Percentiles rank a stretch among this genome's conserved stretches.
Evolutionary conservation across 75 land plant genomes (phyloP).

Genomic region (Cryptomeria japonica): DNA sequence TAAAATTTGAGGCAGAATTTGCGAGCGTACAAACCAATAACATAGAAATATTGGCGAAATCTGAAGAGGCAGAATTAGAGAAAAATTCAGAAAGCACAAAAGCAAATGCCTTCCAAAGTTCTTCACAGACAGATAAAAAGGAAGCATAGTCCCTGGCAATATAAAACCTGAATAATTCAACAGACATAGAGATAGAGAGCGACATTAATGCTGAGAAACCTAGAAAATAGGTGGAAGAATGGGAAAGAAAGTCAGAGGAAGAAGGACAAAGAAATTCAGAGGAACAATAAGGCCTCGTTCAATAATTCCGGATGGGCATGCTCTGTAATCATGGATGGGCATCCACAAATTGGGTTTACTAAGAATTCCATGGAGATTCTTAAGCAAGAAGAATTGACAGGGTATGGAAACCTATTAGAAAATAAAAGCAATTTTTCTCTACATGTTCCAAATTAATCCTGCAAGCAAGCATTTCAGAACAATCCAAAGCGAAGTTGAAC

Average conservation of each 20-base stretch:
- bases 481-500: no score
- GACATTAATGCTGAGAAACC: neutral
- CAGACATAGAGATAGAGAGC: neutral
- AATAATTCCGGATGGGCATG: constrained; percentile 57
- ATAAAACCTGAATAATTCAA: neutral
- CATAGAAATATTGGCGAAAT: neutral
- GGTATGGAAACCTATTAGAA: no score
- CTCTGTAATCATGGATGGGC: no score
- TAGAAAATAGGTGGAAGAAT: neutral
- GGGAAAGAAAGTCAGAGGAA: constrained; percentile 23
- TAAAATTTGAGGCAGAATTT: neutral
- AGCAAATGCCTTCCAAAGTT: neutral
- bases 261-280: no score
- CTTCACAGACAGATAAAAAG: neutral
- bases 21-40: neutral
- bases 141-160: neutral
- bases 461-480: no score
- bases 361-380: constrained; percentile 59
- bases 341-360: no score
- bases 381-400: no score
- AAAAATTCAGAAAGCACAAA: neutral
- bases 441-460: no score
- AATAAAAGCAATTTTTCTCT: no score
- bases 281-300: constrained; percentile 34
- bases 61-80: constrained; percentile 4